A percentile compares a stretch with the other conserved stretches of the same genome.
Conservation (phyloP, 139 green algal species). For the Coelastrella sp. region DNA sequence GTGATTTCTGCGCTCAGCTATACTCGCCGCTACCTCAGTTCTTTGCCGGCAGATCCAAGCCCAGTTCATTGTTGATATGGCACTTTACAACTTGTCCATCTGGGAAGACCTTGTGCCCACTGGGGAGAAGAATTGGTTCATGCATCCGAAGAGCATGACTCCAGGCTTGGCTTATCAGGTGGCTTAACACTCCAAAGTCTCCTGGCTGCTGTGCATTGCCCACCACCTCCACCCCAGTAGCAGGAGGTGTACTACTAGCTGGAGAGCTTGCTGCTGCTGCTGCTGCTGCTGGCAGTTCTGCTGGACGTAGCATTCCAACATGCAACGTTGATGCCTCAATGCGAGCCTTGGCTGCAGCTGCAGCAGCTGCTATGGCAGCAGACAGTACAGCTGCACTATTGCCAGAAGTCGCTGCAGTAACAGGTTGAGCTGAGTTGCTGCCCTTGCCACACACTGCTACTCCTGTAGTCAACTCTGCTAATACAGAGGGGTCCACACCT, state of each 20-base stretch:
- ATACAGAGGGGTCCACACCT: not conserved
- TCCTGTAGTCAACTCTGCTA: not conserved
- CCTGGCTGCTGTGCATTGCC: not conserved
- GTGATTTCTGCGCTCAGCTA: too few relatives aligned
- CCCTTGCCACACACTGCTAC: not conserved
- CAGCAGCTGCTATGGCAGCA: not conserved
- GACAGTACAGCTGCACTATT: not conserved
- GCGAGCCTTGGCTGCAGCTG: not conserved
- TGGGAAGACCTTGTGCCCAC: slow-evolving; percentile 28
- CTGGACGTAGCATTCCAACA: not conserved
- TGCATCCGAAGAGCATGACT: slow-evolving; percentile 22
- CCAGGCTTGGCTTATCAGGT: slow-evolving; percentile 2
- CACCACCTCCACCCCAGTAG: not conserved
- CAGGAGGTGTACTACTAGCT: not conserved
- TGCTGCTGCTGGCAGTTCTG: not conserved
- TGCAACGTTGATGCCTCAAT: not conserved
- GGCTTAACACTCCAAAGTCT: not conserved
- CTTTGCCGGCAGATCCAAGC: not conserved
- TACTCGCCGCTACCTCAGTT: too few relatives aligned
- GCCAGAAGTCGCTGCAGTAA: not conserved
- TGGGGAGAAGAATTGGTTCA: slow-evolving; percentile 15
- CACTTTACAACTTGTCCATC: slow-evolving; percentile 15
- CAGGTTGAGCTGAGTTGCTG: not conserved
- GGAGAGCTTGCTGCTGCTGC: not conserved
- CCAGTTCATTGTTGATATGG: not conserved